Evolutionary conservation across 2,329 filamentous ascomycete genomes (phyloP).

Genomic region (Cladosporium sp.): DNA sequence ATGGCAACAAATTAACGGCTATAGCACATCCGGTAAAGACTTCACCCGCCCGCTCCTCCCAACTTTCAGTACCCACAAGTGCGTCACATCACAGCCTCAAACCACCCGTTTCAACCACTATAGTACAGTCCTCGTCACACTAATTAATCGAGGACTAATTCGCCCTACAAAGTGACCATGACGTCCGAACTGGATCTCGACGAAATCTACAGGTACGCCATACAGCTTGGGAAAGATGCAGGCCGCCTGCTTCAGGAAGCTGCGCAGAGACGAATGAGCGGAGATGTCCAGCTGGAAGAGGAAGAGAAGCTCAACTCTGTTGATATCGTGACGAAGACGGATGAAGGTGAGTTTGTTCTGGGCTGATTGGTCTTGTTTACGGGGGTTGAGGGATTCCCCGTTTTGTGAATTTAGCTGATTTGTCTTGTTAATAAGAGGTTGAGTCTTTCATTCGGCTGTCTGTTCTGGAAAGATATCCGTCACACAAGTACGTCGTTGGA

Average conservation of each 20-base stretch:
- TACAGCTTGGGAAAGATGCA: slow-evolving; percentile 65
- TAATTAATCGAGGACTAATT: no score
- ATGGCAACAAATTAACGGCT: no score
- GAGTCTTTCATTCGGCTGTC: slow-evolving; percentile 63
- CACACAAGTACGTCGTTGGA: slow-evolving; percentile 54
- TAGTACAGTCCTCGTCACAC: no score
- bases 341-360: slow-evolving; percentile 54
- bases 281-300: slow-evolving; percentile 36
- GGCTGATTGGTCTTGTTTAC: neutral
- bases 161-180: no score
- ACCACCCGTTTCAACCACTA: no score
- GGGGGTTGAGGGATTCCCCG: neutral
- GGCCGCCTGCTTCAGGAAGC: slow-evolving; percentile 63
- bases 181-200: slow-evolving; percentile 45
- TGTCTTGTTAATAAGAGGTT: slow-evolving; percentile 49
- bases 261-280: slow-evolving; percentile 52
- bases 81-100: no score
- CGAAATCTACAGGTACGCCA: slow-evolving; percentile 64
- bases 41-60: no score
- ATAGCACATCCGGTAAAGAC: no score
- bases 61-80: no score
- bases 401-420: slow-evolving; percentile 39
- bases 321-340: slow-evolving; percentile 72
- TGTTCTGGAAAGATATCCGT: slow-evolving; percentile 57
- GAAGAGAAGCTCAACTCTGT: slow-evolving; percentile 70